Evolutionary conservation across 2,329 filamentous ascomycete genomes (phyloP).

Genomic region (Ascochyta viciae-villosae): DNA sequence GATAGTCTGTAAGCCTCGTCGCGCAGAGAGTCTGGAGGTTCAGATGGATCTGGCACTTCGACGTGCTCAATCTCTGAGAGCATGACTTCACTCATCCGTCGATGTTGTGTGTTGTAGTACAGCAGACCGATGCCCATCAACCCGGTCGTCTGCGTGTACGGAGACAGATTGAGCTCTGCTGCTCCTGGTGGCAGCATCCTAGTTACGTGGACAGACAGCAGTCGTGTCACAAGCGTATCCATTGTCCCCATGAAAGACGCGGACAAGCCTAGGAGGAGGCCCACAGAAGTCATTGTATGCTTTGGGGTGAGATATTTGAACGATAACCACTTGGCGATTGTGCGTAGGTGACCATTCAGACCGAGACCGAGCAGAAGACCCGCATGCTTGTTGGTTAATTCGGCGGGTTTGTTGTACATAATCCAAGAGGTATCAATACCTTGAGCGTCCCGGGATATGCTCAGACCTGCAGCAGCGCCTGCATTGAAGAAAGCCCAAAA

Average conservation of each 20-base stretch:
- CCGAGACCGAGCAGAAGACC: conserved; percentile 91
- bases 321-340: conserved; percentile 94
- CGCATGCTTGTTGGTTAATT: conserved; percentile 94
- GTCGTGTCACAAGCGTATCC: conserved; percentile 91
- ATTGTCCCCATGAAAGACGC: conserved; percentile 96
- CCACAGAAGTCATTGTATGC: conserved; percentile 98
- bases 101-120: conserved; percentile 94
- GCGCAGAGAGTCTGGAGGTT: conserved; percentile 76
- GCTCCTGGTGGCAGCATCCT: conserved; percentile 91
- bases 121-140: conserved; percentile 96
- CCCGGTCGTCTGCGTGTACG: conserved; percentile 91
- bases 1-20: conserved; percentile 97
- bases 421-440: conserved; percentile 99
- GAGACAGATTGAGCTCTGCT: conserved; percentile 91
- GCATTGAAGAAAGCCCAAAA: conserved; percentile 99
- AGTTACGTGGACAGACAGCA: conserved; percentile 95
- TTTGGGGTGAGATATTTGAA: conserved; percentile 99
- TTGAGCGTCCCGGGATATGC: conserved; percentile 86
- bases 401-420: conserved; percentile 92
- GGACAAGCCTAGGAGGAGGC: conserved; percentile 87
- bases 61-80: conserved; percentile 93
- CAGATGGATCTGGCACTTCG: conserved; percentile 75
- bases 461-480: conserved; percentile 88
- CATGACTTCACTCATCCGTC: conserved; percentile 99
- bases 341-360: conserved; percentile 92